Evolutionary conservation across 306 rosid genomes (phyloP), one percentile per base, ranked within the genome.

Genomic region (Aeschynomene evenia): DNA sequence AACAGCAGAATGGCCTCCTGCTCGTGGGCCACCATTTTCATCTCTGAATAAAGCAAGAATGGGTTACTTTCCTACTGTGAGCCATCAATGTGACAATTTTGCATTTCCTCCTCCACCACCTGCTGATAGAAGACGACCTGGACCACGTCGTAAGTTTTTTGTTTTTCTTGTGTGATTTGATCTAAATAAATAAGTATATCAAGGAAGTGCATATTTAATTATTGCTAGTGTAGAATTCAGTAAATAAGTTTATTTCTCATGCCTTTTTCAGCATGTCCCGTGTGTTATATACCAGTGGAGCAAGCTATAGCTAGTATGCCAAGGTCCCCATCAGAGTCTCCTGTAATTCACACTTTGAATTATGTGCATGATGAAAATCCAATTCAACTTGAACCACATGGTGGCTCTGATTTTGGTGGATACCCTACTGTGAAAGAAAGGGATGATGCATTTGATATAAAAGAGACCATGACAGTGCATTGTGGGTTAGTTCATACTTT

Each of bases 391-490:
- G 97, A 90, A 64, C 82, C 83, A 13, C 87, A 81, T 31, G 77
- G 92, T 15, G 97, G 98, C 74, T 90, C 98, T 66, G 96, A 84
- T 78, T 94, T 94, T 85, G 96, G 98, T 66, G 98, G 98, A 50
- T 90, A 84, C 78, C 95, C 95, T 71, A 79, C 97, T 63, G 50
- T 88, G 55, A 78, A 78, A 71, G 95, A 88, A 80, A 87, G 98
- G 78, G 83, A 82, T 74, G 95, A 88, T 58, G 86, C 94, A 60
- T 94, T 83, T 88, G 87, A 88, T 78, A 78, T 94, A 77, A 87
- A 85, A 79, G 95, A 88, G 77, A 81, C 84, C 13, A 94, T 94
- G 97, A 63, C 48, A 22, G 96, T 94, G 73, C 91, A 88, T 66
- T 94, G 98, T 81, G 98, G 98, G 97, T 94, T 78, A 73, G 97